Evolutionary conservation across 352 stramenopile genomes (phyloP), one percentile per base, ranked within the genome.

Genomic region (Globisporangium canariense): DNA sequence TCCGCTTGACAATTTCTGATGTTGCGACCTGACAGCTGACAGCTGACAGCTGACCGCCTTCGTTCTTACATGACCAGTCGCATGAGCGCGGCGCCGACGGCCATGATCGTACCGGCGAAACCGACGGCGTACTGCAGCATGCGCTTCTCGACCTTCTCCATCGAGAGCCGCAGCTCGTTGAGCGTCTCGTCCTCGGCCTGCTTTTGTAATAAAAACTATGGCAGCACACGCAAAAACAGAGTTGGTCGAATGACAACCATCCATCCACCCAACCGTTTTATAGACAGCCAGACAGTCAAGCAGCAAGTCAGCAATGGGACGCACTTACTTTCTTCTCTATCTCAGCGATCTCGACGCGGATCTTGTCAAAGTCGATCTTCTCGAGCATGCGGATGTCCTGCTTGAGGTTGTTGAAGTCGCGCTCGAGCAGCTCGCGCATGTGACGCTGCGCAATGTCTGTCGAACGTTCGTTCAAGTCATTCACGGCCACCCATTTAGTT

Each of bases 341-440:
- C 72, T 94, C 85, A 2, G 81, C 78, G 47, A 96, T 91, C 65
- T 96, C 87, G 67, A 93, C 85, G 61, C 85, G 87, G 62, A 96
- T 89, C 65, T 94, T 93, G 71, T 96, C 87, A 59, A 96, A 94
- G 63, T 96, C 87, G 66, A 94, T 91, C 67, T 96, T 94, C 70
- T 96, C 87, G 10, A 93, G 78, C 87, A 96, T 94, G 58, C 87
- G 85, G 67, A 96, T 96, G 67, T 96, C 87, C 64, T 94, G 85
- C 71, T 96, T 96, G 34, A 96, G 75, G 55, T 88, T 94, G 73
- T 92, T 96, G 62, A 96, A 96, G 74, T 96, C 87, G 34, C 87
- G 82, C 64, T 94, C 87, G 20, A 94, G 80, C 47, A 96, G 78
- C 78, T 96, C 87, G 34, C 87, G 86, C 66, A 88, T 92, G 70